Conservation (phyloP, 2,329 filamentous ascomycete genomes). For the Epichloe bromicola region DNA sequence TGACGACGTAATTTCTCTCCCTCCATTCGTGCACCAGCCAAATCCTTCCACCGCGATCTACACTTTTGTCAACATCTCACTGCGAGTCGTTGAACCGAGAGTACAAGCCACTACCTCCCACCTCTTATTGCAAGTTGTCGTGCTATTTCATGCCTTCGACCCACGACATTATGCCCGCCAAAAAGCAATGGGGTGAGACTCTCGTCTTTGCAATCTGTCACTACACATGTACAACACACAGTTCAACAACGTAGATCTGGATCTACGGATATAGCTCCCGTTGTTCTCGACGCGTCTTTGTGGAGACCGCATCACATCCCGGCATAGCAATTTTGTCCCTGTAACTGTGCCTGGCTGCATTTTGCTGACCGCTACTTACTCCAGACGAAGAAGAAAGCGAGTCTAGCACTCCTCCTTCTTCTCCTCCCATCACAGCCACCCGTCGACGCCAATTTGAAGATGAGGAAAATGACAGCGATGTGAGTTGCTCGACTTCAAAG, state of each 20-base stretch:
- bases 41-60: not conserved
- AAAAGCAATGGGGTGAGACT: conserved; percentile 29
- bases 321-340: not conserved
- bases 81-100: too few relatives aligned
- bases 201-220: conserved; percentile 5
- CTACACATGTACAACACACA: conserved; percentile 1
- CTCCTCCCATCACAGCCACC: conserved; percentile 24
- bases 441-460: conserved; percentile 66
- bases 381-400: conserved; percentile 29
- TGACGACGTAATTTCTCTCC: not conserved
- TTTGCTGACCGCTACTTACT: conserved; percentile 11
- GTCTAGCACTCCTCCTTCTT: conserved; percentile 21
- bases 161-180: conserved; percentile 28
- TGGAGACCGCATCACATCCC: conserved; percentile 4
- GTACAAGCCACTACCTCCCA: not conserved
- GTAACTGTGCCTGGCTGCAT: conserved; percentile 4
- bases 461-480: conserved; percentile 75
- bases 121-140: not conserved
- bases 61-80: not conserved
- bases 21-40: not conserved
- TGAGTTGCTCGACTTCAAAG: conserved; percentile 27
- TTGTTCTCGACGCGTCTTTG: not conserved
- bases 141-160: not conserved
- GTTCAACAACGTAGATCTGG: not conserved
- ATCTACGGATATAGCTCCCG: conserved; percentile 1